A percentile compares a stretch with the other conserved stretches of the same genome.
Evolutionary conservation across 148 eudicot species (phyloP).

Genomic region (Camellia sinensis): DNA sequence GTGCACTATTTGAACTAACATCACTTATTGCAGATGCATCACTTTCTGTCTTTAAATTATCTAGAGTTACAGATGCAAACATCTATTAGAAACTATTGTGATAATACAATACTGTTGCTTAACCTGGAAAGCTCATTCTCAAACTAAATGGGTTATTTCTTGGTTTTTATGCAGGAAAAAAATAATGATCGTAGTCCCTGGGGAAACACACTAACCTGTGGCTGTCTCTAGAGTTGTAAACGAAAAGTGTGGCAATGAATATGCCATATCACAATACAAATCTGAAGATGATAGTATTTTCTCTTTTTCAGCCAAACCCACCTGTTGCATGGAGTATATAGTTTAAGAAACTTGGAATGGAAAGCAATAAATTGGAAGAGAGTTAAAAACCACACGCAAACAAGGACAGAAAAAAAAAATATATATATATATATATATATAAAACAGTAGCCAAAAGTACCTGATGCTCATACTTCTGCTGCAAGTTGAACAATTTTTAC

Average conservation of each 20-base stretch:
- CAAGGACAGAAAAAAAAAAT: no score
- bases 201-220: neutral
- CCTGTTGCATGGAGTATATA: constrained; percentile 14
- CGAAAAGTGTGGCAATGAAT: constrained; percentile 35
- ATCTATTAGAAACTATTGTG: no score
- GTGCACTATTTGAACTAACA: neutral
- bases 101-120: no score
- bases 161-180: no score
- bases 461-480: constrained; percentile 17
- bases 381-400: neutral
- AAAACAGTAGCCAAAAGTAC: neutral
- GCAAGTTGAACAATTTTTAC: constrained; percentile 19
- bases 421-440: no score
- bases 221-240: constrained; percentile 30
- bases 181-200: neutral
- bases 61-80: neutral
- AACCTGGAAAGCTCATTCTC: no score
- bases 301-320: constrained; percentile 17
- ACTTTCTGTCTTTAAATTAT: neutral
- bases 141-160: no score
- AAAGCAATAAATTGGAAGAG: neutral
- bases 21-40: constrained; percentile 14
- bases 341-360: neutral
- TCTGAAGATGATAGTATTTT: constrained; percentile 24
- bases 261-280: constrained; percentile 40